Evolutionary conservation across 192 early-diverging fungal genomes (phyloP).

Genomic region (Coemansia sp.): DNA sequence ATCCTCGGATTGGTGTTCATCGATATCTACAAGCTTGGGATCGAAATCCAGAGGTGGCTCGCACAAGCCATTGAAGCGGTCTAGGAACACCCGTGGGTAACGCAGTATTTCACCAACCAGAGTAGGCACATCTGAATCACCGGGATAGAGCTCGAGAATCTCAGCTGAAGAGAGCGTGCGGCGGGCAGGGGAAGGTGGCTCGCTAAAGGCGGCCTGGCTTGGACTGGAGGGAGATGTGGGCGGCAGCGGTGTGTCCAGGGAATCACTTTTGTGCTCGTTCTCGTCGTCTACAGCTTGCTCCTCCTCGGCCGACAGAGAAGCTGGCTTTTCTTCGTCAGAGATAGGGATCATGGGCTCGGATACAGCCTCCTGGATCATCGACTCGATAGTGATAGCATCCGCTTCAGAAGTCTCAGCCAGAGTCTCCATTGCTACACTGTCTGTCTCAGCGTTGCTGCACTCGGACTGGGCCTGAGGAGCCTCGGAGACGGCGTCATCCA

Average conservation of each 20-base stretch:
- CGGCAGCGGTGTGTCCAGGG: slow-evolving; percentile 3
- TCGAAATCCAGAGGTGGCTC: slow-evolving; percentile 61
- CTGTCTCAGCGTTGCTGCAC: slow-evolving; percentile 5
- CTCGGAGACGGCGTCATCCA: slow-evolving; percentile 1
- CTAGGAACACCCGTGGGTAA: slow-evolving; percentile 75
- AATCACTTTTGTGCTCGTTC: background rate
- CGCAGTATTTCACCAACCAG: slow-evolving; percentile 63
- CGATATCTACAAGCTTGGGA: slow-evolving; percentile 45
- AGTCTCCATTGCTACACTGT: slow-evolving; percentile 12
- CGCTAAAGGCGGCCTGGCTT: slow-evolving; percentile 44
- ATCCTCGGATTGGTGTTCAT: slow-evolving; percentile 48
- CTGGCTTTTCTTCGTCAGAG: slow-evolving; percentile 6
- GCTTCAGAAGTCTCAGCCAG: slow-evolving; percentile 9
- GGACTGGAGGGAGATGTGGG: slow-evolving; percentile 5
- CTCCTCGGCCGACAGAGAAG: slow-evolving; percentile 6
- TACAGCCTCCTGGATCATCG: slow-evolving; percentile 5
- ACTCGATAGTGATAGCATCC: background rate
- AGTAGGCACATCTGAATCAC: slow-evolving; percentile 45
- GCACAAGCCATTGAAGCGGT: slow-evolving; percentile 70
- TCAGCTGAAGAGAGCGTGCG: slow-evolving; percentile 43
- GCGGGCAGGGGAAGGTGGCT: slow-evolving; percentile 33
- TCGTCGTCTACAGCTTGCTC: slow-evolving; percentile 4
- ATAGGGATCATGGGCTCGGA: slow-evolving; percentile 15
- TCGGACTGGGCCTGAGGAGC: background rate
- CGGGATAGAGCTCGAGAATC: slow-evolving; percentile 55